Evolutionary conservation across 805 yeast genomes (phyloP).

Genomic region (Candida palmyrensis): DNA sequence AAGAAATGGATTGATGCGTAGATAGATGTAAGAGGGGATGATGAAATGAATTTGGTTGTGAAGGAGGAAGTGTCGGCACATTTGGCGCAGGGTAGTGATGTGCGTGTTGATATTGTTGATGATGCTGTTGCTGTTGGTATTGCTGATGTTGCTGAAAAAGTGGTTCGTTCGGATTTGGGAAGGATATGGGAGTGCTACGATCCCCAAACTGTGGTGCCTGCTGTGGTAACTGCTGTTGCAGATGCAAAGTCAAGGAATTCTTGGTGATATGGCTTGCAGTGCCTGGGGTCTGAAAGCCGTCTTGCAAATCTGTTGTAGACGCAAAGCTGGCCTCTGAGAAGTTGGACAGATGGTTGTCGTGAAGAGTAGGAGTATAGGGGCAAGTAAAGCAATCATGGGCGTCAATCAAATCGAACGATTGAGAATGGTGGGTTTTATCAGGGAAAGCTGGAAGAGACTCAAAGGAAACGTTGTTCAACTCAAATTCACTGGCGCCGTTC

Average conservation of each 20-base stretch:
- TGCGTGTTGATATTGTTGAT: neutral
- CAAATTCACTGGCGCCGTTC: constrained; percentile 2
- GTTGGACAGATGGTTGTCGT: constrained; percentile 4
- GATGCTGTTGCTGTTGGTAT: neutral
- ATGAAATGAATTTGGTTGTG: neutral
- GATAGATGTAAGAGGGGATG: neutral
- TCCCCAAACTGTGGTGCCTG: constrained; percentile 1
- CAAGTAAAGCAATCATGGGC: constrained; percentile 3
- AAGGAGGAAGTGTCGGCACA: neutral
- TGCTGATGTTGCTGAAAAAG: neutral
- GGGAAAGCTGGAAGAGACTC: constrained; percentile 2
- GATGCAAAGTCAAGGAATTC: neutral
- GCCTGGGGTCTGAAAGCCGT: neutral
- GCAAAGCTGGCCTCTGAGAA: constrained; percentile 4
- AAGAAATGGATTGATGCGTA: constrained; percentile 1
- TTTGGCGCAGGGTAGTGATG: neutral
- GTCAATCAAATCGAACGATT: constrained; percentile 4
- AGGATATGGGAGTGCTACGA: neutral
- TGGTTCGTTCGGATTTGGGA: neutral
- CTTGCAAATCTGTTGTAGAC: neutral
- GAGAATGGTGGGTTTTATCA: constrained; percentile 1
- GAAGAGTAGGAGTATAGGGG: constrained; percentile 5
- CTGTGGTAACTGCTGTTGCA: constrained; percentile 1
- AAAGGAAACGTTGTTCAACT: constrained; percentile 4
- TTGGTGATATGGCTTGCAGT: too few species aligned